Percentiles rank a stretch among this genome's conserved stretches.
Conservation (phyloP, 352 stramenopile genomes). For the Globisporangium polare region DNA sequence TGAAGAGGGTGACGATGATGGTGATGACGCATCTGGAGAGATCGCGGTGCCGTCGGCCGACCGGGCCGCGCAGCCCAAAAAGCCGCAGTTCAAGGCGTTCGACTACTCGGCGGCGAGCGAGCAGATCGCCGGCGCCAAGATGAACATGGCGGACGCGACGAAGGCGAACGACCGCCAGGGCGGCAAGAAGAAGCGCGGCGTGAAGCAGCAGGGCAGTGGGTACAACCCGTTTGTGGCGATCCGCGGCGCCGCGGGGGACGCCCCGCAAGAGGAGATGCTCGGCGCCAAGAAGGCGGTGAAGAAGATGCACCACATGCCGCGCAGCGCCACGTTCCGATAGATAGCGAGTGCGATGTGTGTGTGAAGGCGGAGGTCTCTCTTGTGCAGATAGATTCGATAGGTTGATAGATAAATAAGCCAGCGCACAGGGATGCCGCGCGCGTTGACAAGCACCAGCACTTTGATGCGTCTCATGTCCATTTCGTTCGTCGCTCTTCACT, state of each 20-base stretch:
- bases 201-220: constrained; percentile 32
- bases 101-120: constrained; percentile 52
- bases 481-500: not conserved
- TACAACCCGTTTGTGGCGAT: constrained; percentile 83
- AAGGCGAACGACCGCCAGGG: constrained; percentile 22
- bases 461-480: not conserved
- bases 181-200: constrained; percentile 27
- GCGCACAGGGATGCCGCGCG: not conserved
- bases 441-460: not conserved
- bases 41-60: constrained; percentile 1
- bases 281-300: constrained; percentile 52
- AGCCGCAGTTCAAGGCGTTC: constrained; percentile 33
- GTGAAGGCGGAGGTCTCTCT: too few relatives aligned
- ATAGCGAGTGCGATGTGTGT: not conserved
- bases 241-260: constrained; percentile 28
- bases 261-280: constrained; percentile 18
- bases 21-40: not conserved
- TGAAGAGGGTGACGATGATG: constrained; percentile 2
- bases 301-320: constrained; percentile 81
- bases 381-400: constrained; percentile 18
- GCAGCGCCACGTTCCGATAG: constrained; percentile 84
- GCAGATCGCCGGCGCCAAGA: constrained; percentile 37
- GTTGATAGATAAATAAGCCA: constrained; percentile 11
- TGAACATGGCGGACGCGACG: constrained; percentile 37
- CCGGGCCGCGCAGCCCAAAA: not conserved